Conservation (phyloP, 1,284 basidiomycete species). For the Tylopilus sp. region DNA sequence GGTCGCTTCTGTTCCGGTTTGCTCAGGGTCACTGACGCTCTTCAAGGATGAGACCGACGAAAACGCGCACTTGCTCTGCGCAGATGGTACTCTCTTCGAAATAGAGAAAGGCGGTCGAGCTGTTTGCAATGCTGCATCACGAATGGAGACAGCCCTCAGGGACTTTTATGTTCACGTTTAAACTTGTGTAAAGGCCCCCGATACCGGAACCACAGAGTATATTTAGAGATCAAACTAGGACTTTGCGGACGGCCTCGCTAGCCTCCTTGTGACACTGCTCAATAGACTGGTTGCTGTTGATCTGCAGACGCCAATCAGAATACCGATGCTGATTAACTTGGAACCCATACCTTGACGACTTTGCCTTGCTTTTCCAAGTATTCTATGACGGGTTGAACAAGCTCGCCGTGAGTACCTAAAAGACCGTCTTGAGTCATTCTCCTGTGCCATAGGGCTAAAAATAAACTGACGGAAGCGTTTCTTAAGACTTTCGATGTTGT, state of each 20-base stretch:
- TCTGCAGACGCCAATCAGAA: slow-evolving; percentile 41
- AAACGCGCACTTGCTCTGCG: slow-evolving; percentile 62
- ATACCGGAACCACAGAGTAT: slow-evolving; percentile 16
- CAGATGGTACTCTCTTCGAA: slow-evolving; percentile 63
- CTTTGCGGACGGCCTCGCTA: slow-evolving; percentile 48
- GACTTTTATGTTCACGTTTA: slow-evolving; percentile 45
- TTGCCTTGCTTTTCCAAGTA: slow-evolving; percentile 71
- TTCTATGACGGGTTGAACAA: slow-evolving; percentile 95
- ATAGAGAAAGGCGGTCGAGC: slow-evolving; percentile 56
- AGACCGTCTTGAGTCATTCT: slow-evolving; percentile 3
- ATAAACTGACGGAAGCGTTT: slow-evolving; percentile 83
- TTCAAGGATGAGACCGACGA: slow-evolving; percentile 52
- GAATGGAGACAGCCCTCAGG: slow-evolving; percentile 28
- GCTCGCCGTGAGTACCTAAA: slow-evolving; percentile 81
- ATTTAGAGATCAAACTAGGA: slow-evolving; percentile 31
- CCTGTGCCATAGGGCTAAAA: not conserved
- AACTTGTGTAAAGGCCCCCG: slow-evolving; percentile 2
- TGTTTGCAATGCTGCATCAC: slow-evolving; percentile 41
- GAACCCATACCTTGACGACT: slow-evolving; percentile 53
- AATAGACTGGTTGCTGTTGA: slow-evolving; percentile 71
- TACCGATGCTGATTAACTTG: not conserved
- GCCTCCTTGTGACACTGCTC: slow-evolving; percentile 70
- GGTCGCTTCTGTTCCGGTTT: slow-evolving; percentile 31
- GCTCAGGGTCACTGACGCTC: slow-evolving; percentile 10
- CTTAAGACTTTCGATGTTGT: slow-evolving; percentile 90